Evolutionary conservation across 2,329 filamentous ascomycete species (phyloP).

Genomic region (Didymella arachidicola): DNA sequence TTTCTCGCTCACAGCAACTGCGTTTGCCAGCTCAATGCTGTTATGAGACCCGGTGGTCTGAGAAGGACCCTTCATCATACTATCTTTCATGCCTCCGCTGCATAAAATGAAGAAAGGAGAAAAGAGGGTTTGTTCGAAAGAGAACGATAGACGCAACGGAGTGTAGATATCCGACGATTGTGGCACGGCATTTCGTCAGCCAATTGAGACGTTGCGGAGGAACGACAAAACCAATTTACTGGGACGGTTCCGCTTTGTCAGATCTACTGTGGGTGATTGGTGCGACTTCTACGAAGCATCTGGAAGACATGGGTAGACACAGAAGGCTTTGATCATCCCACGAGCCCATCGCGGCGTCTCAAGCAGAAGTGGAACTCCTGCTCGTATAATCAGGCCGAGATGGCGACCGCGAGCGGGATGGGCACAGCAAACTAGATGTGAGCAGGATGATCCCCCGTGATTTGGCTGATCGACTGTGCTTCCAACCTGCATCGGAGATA

Average conservation of each 20-base stretch:
- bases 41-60: not conserved
- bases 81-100: not conserved
- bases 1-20: not conserved
- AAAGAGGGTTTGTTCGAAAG: not conserved
- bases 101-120: not conserved
- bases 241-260: not conserved
- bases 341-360: not conserved
- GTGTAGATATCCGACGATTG: not conserved
- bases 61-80: not conserved
- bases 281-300: not conserved
- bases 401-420: too few species aligned
- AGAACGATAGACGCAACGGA: not conserved
- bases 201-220: not conserved
- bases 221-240: not conserved
- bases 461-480: not conserved
- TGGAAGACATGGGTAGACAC: not conserved
- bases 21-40: not conserved
- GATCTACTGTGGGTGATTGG: not conserved
- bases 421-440: too few species aligned
- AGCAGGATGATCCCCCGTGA: not conserved
- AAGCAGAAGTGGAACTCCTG: not conserved
- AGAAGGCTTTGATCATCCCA: not conserved
- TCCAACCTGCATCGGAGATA: not conserved
- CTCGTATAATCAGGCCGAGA: too few species aligned
- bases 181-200: not conserved